A percentile compares a stretch with the other conserved stretches of the same genome.
phyloP scores from a whole-genome alignment of 2,329 filamentous ascomycete genomes.

The Alternaria consortialis region DNA sequence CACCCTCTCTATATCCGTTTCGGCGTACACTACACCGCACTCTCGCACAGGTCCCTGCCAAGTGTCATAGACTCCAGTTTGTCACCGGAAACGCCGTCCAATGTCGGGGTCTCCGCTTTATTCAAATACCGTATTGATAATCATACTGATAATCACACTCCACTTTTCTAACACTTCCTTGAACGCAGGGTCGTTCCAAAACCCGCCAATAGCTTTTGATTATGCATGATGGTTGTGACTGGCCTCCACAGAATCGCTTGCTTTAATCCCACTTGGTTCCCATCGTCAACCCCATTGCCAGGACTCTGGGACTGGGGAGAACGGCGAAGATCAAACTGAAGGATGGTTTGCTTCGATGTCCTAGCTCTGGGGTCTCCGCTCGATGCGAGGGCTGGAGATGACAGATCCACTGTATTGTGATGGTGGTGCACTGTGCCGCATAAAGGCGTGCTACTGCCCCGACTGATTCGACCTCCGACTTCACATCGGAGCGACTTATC shows the following conservation, averaged over 20 bases:
- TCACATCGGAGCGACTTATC: conserved; percentile 2
- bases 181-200: conserved; percentile 7
- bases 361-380: conserved; percentile 5
- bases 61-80: conserved; percentile 5
- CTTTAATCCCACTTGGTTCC: conserved; percentile 12
- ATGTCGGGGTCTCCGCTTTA: conserved; percentile 13
- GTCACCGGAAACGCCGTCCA: conserved; percentile 5
- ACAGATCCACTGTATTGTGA: background rate
- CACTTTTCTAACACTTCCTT: conserved; percentile 9
- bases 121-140: conserved; percentile 14
- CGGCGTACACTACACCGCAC: conserved; percentile 10
- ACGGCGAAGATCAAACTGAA: conserved; percentile 4
- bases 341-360: conserved; percentile 1
- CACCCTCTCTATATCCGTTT: background rate
- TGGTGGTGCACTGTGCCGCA: background rate
- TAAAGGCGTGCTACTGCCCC: background rate
- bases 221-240: background rate
- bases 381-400: background rate
- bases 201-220: conserved; percentile 9
- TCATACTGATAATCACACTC: conserved; percentile 8
- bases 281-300: conserved; percentile 8
- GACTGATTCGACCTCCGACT: conserved; percentile 2
- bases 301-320: conserved; percentile 17
- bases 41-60: conserved; percentile 12
- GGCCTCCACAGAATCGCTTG: conserved; percentile 7